A percentile compares a stretch with the other conserved stretches of the same genome.
These are phyloP conservation scores for Lentinula aciculospora DNA, from an alignment of 768 basidiomycete species.

Conservation along the genomic window DNA sequence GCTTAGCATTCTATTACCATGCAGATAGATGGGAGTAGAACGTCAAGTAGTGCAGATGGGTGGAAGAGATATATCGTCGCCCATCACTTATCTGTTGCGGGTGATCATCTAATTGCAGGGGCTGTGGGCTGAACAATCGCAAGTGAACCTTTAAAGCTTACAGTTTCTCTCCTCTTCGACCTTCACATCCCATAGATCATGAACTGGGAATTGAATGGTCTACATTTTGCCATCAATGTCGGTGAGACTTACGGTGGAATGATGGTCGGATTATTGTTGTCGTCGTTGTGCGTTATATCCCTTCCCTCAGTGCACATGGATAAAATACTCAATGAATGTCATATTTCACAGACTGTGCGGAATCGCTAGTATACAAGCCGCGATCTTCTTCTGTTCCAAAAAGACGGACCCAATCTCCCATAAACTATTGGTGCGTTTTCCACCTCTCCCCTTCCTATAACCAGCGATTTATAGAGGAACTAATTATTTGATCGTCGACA, in stretches of 20 bases:
- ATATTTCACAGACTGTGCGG: not conserved
- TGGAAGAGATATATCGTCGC: too few species aligned
- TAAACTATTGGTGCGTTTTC: not conserved
- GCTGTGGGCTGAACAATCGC: not conserved
- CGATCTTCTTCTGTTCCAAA: slow-evolving; percentile 1
- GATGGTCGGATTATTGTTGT: not conserved
- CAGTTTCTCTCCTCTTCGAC: not conserved
- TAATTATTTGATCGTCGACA: not conserved
- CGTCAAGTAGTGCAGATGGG: too few species aligned
- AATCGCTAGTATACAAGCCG: not conserved
- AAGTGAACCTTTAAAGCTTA: too few species aligned
- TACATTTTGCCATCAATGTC: not conserved
- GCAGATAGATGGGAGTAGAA: too few species aligned
- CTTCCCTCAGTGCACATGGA: not conserved
- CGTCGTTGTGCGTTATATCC: not conserved
- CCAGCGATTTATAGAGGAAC: not conserved
- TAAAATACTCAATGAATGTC: not conserved
- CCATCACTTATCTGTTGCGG: too few species aligned
- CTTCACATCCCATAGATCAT: not conserved
- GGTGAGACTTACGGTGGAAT: not conserved
- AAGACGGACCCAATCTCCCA: not conserved
- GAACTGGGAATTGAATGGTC: not conserved
- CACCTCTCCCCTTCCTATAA: not conserved
- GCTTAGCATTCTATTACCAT: too few species aligned
- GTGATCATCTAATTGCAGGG: too few species aligned